phyloP scores from a whole-genome alignment of 352 stramenopile genomes.

The Globisporangium mamillatum region DNA sequence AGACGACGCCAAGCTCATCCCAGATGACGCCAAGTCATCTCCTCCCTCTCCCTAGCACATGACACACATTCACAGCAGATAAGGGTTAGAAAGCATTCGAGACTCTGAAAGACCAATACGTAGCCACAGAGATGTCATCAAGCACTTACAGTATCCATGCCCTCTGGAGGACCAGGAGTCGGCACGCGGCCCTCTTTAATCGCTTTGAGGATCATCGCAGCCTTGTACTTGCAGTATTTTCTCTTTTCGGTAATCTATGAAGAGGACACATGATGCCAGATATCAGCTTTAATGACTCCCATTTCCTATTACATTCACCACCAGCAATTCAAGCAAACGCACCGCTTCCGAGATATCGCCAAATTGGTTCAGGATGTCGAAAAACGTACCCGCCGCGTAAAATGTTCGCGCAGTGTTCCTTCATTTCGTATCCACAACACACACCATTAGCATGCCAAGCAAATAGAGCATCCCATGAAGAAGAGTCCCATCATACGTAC shows the following conservation, averaged over 20 bases:
- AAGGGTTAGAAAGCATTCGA: background rate
- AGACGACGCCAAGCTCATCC: slow-evolving; percentile 9
- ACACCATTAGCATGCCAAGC: background rate
- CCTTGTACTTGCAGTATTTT: slow-evolving; percentile 96
- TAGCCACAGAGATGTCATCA: background rate
- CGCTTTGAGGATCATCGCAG: slow-evolving; percentile 94
- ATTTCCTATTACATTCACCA: background rate
- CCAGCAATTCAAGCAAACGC: slow-evolving; percentile 14
- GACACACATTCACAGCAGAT: background rate
- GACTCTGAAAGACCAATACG: background rate
- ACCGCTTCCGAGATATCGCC: slow-evolving; percentile 80
- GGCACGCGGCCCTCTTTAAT: slow-evolving; percentile 91
- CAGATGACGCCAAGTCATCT: slow-evolving; percentile 14
- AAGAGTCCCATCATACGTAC: slow-evolving; percentile 24
- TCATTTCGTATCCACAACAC: slow-evolving; percentile 3
- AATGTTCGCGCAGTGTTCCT: slow-evolving; percentile 94
- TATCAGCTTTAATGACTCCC: background rate
- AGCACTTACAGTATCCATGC: slow-evolving; percentile 34
- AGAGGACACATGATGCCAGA: background rate
- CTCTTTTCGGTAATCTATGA: slow-evolving; percentile 82
- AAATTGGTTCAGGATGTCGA: slow-evolving; percentile 97
- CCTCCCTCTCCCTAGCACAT: background rate
- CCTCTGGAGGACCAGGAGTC: slow-evolving; percentile 73
- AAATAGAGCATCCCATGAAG: background rate
- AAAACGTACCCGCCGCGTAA: slow-evolving; percentile 95